These are phyloP conservation scores for Passiflora organensis DNA, from an alignment of 345 rosid genomes.

Conservation along the genomic window DNA sequence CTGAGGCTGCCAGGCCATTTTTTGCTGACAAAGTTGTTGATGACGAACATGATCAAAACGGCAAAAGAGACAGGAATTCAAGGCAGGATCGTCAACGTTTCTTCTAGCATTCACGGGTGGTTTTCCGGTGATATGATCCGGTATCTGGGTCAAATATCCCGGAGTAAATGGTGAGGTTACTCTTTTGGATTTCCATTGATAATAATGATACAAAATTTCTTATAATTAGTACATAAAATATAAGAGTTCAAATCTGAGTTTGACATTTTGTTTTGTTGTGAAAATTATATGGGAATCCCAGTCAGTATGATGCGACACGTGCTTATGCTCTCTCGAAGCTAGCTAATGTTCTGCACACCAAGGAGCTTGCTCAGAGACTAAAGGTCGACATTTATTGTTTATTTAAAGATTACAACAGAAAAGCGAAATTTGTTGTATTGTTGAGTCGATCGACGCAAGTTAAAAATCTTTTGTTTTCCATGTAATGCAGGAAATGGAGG, in stretches of 20 bases:
- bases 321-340: slow-evolving; percentile 99
- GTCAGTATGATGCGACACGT: slow-evolving; percentile 89
- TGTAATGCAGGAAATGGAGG: slow-evolving; percentile 64
- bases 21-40: slow-evolving; percentile 61
- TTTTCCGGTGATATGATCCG: slow-evolving; percentile 72
- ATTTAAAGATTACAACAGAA: not conserved
- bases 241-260: slow-evolving; percentile 2
- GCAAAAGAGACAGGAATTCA: slow-evolving; percentile 56
- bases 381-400: slow-evolving; percentile 34
- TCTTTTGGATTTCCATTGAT: not conserved
- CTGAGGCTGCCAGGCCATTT: slow-evolving; percentile 59
- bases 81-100: slow-evolving; percentile 83
- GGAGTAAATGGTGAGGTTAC: slow-evolving; percentile 47
- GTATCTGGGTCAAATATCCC: slow-evolving; percentile 63
- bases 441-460: no score
- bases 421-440: slow-evolving; percentile 36
- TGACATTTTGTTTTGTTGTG: slow-evolving; percentile 21
- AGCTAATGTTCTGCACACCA: slow-evolving; percentile 91
- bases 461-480: no score
- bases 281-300: slow-evolving; percentile 13
- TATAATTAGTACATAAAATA: not conserved
- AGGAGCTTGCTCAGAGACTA: slow-evolving; percentile 76
- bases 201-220: not conserved
- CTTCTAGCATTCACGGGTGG: slow-evolving; percentile 86
- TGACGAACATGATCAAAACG: slow-evolving; percentile 69